A percentile compares a stretch with the other conserved stretches of the same genome.
These are phyloP conservation scores for Cyclotella sp. DNA, from an alignment of 108 stramenopile genomes.

Conservation along the genomic window DNA sequence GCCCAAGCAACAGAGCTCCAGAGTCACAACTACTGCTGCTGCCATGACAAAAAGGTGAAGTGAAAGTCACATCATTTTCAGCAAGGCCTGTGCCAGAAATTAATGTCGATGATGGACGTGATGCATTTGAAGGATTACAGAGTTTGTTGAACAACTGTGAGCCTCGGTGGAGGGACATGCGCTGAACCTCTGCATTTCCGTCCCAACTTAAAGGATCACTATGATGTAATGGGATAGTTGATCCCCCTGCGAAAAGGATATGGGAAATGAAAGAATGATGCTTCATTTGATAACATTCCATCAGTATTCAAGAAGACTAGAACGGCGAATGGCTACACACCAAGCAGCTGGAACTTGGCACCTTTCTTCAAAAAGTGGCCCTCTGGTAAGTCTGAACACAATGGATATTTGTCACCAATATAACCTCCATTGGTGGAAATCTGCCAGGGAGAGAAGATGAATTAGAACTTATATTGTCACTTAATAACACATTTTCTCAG, in stretches of 20 bases:
- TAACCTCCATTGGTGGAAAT: conserved; percentile 20
- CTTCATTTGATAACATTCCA: not conserved
- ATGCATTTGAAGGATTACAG: conserved; percentile 19
- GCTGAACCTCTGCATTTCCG: conserved; percentile 22
- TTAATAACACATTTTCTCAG: not conserved
- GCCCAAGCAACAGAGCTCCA: conserved; percentile 7
- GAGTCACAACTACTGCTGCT: conserved; percentile 27
- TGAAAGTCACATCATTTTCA: conserved; percentile 6
- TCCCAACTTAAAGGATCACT: conserved; percentile 21
- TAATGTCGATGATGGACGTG: conserved; percentile 14
- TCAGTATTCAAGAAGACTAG: not conserved
- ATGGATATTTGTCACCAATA: conserved; percentile 55
- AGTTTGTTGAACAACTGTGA: conserved; percentile 32
- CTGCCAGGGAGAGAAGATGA: not conserved
- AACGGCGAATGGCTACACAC: not conserved
- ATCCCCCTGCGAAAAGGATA: conserved; percentile 6
- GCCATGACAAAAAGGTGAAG: conserved; percentile 30
- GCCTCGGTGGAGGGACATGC: conserved; percentile 13
- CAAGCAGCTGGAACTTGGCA: conserved; percentile 33
- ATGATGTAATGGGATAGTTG: conserved; percentile 20
- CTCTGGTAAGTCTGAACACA: conserved; percentile 53
- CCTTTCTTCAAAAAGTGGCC: conserved; percentile 42
- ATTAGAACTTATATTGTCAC: not conserved
- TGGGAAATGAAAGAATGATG: not conserved
- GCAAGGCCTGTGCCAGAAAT: conserved; percentile 22